Base-by-base conservation (phyloP, 768 basidiomycete species). In the Pleurotus giganteus region DNA sequence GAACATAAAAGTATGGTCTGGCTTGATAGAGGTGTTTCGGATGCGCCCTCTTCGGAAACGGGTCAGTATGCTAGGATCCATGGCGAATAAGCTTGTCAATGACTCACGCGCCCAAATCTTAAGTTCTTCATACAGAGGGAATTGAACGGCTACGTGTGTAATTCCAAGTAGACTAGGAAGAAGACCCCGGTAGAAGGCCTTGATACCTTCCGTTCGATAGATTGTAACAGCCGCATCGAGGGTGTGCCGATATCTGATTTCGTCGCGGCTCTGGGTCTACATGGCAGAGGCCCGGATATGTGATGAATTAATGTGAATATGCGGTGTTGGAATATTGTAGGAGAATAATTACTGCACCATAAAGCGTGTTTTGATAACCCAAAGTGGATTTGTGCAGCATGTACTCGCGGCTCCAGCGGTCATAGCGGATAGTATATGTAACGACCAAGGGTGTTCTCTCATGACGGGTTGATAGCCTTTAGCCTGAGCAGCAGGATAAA, bases 321-420 rank as follows among this genome's bases (percentile, higher is more conserved):
- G 44, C 42, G 39, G 42, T 3, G 28, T 6, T 12, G 24, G 29
- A n/a, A n/a, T n/a, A n/a, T 17, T 50, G 19, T 28, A 50, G n/a
- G 50, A 43, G 34, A 42, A 55, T 61, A 47, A 32, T 36, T 24
- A 54, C 57, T 65, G 59, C 63, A 96, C 96, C 97, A 98, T 98
- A 74, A 98, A 98, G 26, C 97, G 85, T 21, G 96, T 98, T 76
- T 98, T 98, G 70, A 99, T 94, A 37, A 99, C 94, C 97, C 97
- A 99, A 5, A 99, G 70, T 0, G 97, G 97, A 71, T 93, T 98
- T 23, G 97, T 98, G 64, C 88, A 88, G 50, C 93, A 83, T 4
- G 97, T 97, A 65, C 96, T 95, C 17, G 88, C 77, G 4, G 92
- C 95, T 11, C 97, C 97, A 1, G 96, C 97, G 41, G 83, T 78